Conservation (phyloP, 2,329 filamentous ascomycete genomes). For the Beauveria sp. region DNA sequence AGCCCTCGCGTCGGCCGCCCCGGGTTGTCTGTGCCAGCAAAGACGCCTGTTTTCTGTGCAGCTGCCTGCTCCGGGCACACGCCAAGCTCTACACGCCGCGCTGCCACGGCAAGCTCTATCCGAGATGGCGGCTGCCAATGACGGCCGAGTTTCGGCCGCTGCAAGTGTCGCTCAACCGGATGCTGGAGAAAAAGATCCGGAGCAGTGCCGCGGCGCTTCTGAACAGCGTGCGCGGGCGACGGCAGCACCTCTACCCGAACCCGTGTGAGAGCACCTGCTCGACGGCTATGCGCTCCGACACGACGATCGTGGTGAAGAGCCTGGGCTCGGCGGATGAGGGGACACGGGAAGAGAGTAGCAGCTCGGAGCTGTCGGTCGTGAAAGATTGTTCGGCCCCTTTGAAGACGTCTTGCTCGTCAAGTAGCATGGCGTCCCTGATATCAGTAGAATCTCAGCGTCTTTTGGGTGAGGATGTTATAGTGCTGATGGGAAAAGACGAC, state of each 20-base stretch:
- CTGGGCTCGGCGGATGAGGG: too few species aligned
- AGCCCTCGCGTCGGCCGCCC: neutral
- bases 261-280: conserved; percentile 5
- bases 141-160: neutral
- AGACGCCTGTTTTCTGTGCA: conserved; percentile 1
- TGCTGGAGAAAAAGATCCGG: neutral
- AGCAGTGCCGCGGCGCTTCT: neutral
- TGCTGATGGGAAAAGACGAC: too few species aligned
- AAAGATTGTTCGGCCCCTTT: neutral
- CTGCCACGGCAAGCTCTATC: conserved; percentile 6
- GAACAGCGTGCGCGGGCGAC: neutral
- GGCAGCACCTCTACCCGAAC: neutral
- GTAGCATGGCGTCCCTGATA: neutral
- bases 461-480: too few species aligned
- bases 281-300: neutral
- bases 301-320: neutral
- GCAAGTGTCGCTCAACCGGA: neutral
- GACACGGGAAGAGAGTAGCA: too few species aligned
- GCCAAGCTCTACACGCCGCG: neutral
- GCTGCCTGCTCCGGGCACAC: neutral
- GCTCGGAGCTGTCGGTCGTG: too few species aligned
- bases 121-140: neutral
- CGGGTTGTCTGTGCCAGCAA: conserved; percentile 3
- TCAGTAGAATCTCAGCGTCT: neutral
- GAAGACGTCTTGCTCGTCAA: neutral